Conservation (phyloP, 495 filamentous ascomycete species). For the Aspergillus cavernicola region DNA sequence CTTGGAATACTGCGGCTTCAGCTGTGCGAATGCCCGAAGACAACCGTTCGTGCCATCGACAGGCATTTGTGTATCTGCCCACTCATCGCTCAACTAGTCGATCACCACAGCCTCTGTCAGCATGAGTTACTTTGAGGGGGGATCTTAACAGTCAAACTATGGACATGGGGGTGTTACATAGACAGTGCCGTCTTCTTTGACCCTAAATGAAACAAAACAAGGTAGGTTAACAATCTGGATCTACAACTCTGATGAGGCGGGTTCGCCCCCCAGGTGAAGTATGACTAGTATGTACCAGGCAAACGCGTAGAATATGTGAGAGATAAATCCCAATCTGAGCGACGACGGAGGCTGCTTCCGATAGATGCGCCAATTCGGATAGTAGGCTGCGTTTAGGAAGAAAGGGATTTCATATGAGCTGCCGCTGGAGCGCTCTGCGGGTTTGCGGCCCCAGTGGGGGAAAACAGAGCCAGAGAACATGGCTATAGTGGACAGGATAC, state of each 20-base stretch:
- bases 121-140: background rate
- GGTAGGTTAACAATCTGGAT: conserved; percentile 25
- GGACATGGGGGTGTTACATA: conserved; percentile 53
- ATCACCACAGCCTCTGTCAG: conserved; percentile 17
- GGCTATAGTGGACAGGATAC: background rate
- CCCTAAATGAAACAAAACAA: conserved; percentile 46
- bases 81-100: conserved; percentile 76
- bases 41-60: conserved; percentile 78
- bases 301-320: conserved; percentile 89
- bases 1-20: conserved; percentile 72
- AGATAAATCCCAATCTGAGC: conserved; percentile 63
- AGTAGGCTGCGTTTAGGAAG: conserved; percentile 76
- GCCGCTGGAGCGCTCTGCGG: conserved; percentile 25
- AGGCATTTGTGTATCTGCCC: conserved; percentile 73
- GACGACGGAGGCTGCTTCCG: conserved; percentile 72
- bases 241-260: conserved; percentile 8
- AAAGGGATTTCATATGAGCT: conserved; percentile 39
- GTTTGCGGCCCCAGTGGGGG: conserved; percentile 28
- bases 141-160: background rate
- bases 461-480: conserved; percentile 24
- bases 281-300: conserved; percentile 51
- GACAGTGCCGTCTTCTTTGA: conserved; percentile 74
- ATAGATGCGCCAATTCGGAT: conserved; percentile 83
- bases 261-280: conserved; percentile 5
- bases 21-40: conserved; percentile 65